phyloP scores from a whole-genome alignment of 1,139 yeast genomes.

The Suhomyces terraborum region DNA sequence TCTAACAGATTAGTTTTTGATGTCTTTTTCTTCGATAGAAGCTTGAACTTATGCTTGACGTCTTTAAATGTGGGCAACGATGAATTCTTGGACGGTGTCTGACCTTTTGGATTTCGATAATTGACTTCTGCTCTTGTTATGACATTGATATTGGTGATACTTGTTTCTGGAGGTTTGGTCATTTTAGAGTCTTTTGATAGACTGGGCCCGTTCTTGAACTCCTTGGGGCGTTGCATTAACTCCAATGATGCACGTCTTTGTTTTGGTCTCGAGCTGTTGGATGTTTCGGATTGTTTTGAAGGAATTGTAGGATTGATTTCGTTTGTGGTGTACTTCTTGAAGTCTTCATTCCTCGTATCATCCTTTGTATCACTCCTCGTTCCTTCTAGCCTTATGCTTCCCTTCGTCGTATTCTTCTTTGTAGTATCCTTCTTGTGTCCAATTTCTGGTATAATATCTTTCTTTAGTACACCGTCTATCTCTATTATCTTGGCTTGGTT shows the following conservation, averaged over 20 bases:
- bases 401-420: too few species aligned
- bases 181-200: slow-evolving; percentile 21
- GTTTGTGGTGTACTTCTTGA: not conserved
- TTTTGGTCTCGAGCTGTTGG: not conserved
- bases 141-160: slow-evolving; percentile 39
- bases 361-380: not conserved
- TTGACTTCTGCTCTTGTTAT: slow-evolving; percentile 31
- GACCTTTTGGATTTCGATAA: slow-evolving; percentile 2
- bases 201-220: slow-evolving; percentile 9
- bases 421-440: too few species aligned
- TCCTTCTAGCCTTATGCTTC: too few species aligned
- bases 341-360: not conserved
- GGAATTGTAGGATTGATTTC: not conserved
- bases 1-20: slow-evolving; percentile 1
- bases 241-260: slow-evolving; percentile 38
- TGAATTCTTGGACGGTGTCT: slow-evolving; percentile 2
- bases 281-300: not conserved
- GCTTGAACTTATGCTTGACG: slow-evolving; percentile 9
- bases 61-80: slow-evolving; percentile 21
- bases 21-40: slow-evolving; percentile 4
- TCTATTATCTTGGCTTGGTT: not conserved
- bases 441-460: too few species aligned
- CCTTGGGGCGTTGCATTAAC: slow-evolving; percentile 22
- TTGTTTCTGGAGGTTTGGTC: slow-evolving; percentile 35
- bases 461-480: too few species aligned